Evolutionary conservation across 768 basidiomycete genomes (phyloP).

Genomic region (Favolaschia claudopus): DNA sequence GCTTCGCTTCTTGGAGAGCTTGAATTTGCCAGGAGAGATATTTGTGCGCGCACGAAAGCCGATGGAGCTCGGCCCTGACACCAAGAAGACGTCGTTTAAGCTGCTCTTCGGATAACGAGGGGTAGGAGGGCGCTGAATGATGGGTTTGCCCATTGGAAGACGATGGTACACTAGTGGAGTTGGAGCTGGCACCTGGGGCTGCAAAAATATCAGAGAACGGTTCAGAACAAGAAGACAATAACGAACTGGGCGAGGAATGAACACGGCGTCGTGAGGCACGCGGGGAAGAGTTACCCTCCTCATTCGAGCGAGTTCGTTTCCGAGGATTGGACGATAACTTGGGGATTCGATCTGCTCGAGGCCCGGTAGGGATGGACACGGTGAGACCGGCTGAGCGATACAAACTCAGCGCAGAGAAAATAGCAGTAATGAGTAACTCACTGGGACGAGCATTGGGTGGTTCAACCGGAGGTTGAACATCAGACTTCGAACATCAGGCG

Average conservation of each 20-base stretch:
- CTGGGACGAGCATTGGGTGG: not conserved
- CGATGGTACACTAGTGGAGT: not conserved
- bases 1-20: not conserved
- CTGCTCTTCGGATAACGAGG: not conserved
- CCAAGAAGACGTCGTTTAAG: not conserved
- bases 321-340: not conserved
- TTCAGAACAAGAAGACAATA: no score
- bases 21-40: not conserved
- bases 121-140: no score
- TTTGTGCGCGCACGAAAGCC: not conserved
- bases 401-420: not conserved
- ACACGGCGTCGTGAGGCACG: no score
- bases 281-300: not conserved
- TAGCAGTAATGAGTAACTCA: not conserved
- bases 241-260: no score
- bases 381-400: not conserved
- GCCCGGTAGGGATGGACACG: not conserved
- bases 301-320: not conserved
- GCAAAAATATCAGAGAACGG: no score
- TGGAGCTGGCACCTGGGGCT: not conserved
- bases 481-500: not conserved
- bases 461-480: slow-evolving; percentile 1
- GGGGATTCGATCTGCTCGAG: not conserved
- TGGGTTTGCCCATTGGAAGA: not conserved
- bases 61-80: not conserved